Evolutionary conservation across 169 alveolate species (phyloP), one percentile per base, ranked within the genome.

Genomic region (Eimeria maxima): DNA sequence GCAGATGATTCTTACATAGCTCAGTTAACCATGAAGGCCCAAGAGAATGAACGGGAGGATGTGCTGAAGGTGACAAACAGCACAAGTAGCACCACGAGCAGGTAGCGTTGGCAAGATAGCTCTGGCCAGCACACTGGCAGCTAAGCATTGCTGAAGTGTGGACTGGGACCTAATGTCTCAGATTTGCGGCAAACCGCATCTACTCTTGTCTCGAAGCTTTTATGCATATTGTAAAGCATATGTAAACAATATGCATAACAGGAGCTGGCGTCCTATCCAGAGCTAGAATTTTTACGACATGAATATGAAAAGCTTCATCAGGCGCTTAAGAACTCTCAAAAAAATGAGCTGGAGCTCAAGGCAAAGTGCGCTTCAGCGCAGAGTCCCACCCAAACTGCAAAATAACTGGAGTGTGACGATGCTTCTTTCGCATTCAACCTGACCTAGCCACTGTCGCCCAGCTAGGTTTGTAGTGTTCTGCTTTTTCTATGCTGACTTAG

Each of bases 281-380:
- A 97, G 47, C 88, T 98, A 55, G 99, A 97, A 95, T 97, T 97
- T 96, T 97, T 98, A 97, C 97, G 98, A 55, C 94, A 84, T 74
- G 99, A 98, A 76, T 98, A 98, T 81, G 98, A 97, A 95, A 98
- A 97, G 95, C 96, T 98, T 38, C 98, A 98, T 95, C 92, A 98
- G 93, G 98, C 98, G 10, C 97, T 98, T 18, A 97, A 97, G 95
- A 96, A 96, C 42, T 97, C 98, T 3, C 98, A 97, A 83, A 98
- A 97, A 73, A 96, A 97, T 60, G 99, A 98, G 94, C 96, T 97
- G 92, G 95, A 97, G 57, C 96, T 97, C 78, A 96, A 97, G 87
- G 97, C 97, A 89, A 97, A 96, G 97, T 90, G 42, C 80, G 93
- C 80, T 42, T 63, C 60, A 47, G 24, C 47, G 45, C 20, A 8